Evolutionary conservation across 73 alveolate genomes (phyloP).

Genomic region (Symbiodinium pilosum): DNA sequence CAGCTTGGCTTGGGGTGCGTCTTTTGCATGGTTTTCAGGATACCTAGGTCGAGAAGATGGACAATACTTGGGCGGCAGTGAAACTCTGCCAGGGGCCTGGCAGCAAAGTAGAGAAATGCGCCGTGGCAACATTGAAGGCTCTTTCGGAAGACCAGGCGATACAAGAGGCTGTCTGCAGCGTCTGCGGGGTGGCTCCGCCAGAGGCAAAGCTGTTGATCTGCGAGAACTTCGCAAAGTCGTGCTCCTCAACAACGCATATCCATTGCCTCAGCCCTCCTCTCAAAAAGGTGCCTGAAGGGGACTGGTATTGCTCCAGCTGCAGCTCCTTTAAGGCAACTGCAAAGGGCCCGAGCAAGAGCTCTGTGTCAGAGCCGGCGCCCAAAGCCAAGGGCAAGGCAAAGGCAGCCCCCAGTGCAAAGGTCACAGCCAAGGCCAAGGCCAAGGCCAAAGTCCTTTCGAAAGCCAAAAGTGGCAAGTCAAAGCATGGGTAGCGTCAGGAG

Average conservation of each 20-base stretch:
- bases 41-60: background rate
- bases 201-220: conserved; percentile 44
- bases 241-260: conserved; percentile 26
- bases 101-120: background rate
- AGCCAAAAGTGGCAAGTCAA: background rate
- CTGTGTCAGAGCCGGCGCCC: conserved; percentile 11
- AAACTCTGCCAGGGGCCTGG: background rate
- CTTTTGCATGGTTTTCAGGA: too few relatives aligned
- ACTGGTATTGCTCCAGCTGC: conserved; percentile 48
- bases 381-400: conserved; percentile 4
- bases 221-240: conserved; percentile 53
- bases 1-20: too few relatives aligned
- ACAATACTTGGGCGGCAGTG: background rate
- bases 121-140: background rate
- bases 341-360: background rate
- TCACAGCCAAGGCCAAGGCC: conserved; percentile 56
- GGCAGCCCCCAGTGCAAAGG: background rate
- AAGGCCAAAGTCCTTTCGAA: conserved; percentile 9
- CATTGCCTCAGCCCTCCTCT: conserved; percentile 48
- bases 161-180: background rate
- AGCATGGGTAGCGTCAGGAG: background rate
- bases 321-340: background rate
- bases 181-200: background rate
- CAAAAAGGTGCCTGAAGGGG: conserved; percentile 56
- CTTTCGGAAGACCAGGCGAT: background rate